These are phyloP conservation scores for Lindgomyces ingoldianus DNA, from an alignment of 495 filamentous ascomycete species.

Conservation along the genomic window DNA sequence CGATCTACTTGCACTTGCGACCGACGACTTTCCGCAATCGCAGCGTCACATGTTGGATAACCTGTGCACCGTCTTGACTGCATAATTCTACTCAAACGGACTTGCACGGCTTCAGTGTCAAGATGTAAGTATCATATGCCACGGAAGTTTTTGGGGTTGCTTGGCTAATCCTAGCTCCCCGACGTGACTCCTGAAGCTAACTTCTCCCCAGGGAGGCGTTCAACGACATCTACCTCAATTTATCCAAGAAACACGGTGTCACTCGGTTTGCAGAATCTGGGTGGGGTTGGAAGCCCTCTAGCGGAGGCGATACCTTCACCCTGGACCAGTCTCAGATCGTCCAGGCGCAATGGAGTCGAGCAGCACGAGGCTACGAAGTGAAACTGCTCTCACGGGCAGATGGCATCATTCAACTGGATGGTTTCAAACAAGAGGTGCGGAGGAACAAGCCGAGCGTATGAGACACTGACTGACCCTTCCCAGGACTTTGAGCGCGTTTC, in stretches of 20 bases:
- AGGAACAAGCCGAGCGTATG: no score
- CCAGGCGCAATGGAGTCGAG: slow-evolving; percentile 91
- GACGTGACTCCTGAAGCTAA: neutral
- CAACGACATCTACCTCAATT: slow-evolving; percentile 91
- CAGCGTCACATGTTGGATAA: neutral
- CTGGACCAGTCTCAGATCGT: slow-evolving; percentile 79
- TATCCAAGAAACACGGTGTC: slow-evolving; percentile 86
- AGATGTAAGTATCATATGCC: no score
- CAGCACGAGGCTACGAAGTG: slow-evolving; percentile 86
- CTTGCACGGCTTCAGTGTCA: neutral
- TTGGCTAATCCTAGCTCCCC: no score
- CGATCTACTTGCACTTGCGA: neutral
- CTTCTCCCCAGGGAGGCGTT: slow-evolving; percentile 73
- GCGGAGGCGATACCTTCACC: slow-evolving; percentile 87
- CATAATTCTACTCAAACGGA: neutral
- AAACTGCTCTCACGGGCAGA: slow-evolving; percentile 82
- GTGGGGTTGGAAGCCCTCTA: slow-evolving; percentile 88
- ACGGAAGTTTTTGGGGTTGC: no score
- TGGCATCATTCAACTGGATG: slow-evolving; percentile 90
- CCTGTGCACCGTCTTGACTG: neutral
- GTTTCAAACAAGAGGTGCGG: slow-evolving; percentile 85
- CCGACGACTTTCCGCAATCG: neutral
- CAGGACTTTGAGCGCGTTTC: slow-evolving; percentile 86
- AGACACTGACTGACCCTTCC: no score
- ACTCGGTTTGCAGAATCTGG: slow-evolving; percentile 92